Percentiles rank a stretch among this genome's conserved stretches.
phyloP scores from a whole-genome alignment of 805 yeast species.

The Yarrowia sp. region DNA sequence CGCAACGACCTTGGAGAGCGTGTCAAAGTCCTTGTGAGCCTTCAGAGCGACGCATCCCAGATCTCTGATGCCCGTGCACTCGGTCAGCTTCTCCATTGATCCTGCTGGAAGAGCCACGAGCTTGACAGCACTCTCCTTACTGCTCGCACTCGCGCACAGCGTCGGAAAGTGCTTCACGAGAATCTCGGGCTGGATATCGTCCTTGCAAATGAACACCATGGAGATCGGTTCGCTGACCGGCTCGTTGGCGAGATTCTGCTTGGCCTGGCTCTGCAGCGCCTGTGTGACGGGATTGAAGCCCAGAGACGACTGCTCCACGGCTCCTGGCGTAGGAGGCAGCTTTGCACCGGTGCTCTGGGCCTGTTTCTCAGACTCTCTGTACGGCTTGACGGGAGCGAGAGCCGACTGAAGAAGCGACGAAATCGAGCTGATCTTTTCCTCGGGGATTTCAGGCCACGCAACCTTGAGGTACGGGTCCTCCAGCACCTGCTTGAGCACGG shows the following conservation, averaged over 20 bases:
- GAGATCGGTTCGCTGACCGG: slow-evolving; percentile 8
- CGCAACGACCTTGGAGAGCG: background rate
- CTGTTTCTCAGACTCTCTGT: background rate
- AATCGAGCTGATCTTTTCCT: background rate
- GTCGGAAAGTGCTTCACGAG: slow-evolving; percentile 32
- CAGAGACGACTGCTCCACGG: background rate
- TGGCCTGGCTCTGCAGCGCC: background rate
- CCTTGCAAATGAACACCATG: slow-evolving; percentile 31
- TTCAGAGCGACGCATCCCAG: slow-evolving; percentile 7
- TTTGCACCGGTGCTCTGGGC: background rate
- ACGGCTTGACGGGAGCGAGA: background rate
- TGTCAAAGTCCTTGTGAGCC: slow-evolving; percentile 11
- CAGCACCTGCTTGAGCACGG: slow-evolving; percentile 32
- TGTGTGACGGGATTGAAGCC: slow-evolving; percentile 24
- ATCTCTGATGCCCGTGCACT: background rate
- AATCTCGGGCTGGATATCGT: slow-evolving; percentile 32
- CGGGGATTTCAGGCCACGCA: slow-evolving; percentile 24
- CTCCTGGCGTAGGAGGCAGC: slow-evolving; percentile 12
- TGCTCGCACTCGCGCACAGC: slow-evolving; percentile 28
- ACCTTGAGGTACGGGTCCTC: slow-evolving; percentile 32
- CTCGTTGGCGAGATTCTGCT: background rate
- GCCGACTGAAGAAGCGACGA: background rate
- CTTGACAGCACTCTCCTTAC: background rate
- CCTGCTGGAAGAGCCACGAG: slow-evolving; percentile 10
- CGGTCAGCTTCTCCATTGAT: slow-evolving; percentile 5